Evolutionary conservation across 176 grass and related monocot species (phyloP).

Genomic region (Oryza meyeriana): DNA sequence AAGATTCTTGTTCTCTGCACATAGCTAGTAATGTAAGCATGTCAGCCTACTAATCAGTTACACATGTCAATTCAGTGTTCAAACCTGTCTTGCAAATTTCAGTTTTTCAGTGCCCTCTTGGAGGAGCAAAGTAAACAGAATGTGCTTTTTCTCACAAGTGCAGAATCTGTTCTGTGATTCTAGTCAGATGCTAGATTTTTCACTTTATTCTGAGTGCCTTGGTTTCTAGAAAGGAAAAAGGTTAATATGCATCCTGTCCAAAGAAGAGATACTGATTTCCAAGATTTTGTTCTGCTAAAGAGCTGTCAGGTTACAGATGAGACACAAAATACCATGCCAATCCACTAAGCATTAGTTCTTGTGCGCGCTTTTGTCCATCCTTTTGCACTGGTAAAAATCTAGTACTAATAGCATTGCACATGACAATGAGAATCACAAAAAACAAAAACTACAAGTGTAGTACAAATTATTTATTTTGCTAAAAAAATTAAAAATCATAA

Average conservation of each 20-base stretch:
- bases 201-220: conserved; percentile 4
- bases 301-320: not conserved
- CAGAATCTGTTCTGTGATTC: conserved; percentile 29
- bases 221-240: not conserved
- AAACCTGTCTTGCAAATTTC: not conserved
- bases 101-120: not conserved
- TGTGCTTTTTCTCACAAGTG: not conserved
- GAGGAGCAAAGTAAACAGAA: not conserved
- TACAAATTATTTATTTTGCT: too few species aligned
- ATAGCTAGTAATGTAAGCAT: not conserved
- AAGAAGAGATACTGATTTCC: conserved; percentile 4
- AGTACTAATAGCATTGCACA: too few species aligned
- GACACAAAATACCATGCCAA: not conserved
- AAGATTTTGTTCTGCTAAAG: conserved; percentile 28
- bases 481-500: too few species aligned
- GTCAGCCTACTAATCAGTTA: not conserved
- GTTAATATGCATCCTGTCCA: not conserved
- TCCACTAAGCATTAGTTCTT: not conserved
- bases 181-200: conserved; percentile 29
- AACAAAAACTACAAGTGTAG: too few species aligned
- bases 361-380: not conserved
- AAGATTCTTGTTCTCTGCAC: conserved; percentile 10
- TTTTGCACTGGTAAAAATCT: not conserved
- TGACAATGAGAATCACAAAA: too few species aligned
- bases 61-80: conserved; percentile 2